These are phyloP conservation scores for Diddensiella caesifluorescens DNA, from an alignment of 805 yeast genomes.

Conservation along the genomic window DNA sequence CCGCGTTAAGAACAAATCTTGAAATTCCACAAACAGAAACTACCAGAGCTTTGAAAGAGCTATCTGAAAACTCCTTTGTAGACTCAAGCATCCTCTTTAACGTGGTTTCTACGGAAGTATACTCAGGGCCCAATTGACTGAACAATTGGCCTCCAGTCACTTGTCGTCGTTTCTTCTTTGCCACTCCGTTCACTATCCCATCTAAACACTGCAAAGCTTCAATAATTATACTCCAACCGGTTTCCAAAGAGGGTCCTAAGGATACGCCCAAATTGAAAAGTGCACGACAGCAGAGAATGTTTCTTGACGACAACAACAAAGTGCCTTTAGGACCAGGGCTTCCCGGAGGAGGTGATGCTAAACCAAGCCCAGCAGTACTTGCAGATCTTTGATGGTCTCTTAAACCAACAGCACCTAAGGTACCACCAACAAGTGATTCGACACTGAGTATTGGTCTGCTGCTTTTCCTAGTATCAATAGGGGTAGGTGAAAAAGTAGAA, in stretches of 20 bases:
- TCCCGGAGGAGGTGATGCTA: neutral
- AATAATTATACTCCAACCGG: constrained; percentile 59
- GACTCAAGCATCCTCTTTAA: constrained; percentile 59
- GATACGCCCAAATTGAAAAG: constrained; percentile 71
- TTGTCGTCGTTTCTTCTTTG: constrained; percentile 6
- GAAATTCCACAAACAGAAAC: constrained; percentile 29
- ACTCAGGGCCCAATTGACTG: constrained; percentile 42
- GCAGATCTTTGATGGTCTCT: constrained; percentile 8
- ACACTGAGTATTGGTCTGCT: constrained; percentile 13
- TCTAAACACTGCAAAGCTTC: constrained; percentile 43
- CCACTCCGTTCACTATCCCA: constrained; percentile 17
- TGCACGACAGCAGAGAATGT: constrained; percentile 72
- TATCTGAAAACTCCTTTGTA: constrained; percentile 48
- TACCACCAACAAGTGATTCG: constrained; percentile 22
- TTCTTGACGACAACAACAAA: constrained; percentile 51
- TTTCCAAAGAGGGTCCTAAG: constrained; percentile 61
- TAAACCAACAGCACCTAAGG: constrained; percentile 15
- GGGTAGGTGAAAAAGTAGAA: constrained; percentile 20
- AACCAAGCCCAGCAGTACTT: neutral
- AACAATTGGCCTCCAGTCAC: constrained; percentile 10
- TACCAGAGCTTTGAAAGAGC: constrained; percentile 47
- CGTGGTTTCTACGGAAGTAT: constrained; percentile 45
- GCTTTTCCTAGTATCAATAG: constrained; percentile 2
- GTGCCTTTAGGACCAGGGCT: neutral
- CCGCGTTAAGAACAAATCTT: constrained; percentile 3